These are phyloP conservation scores for Irpex sp. DNA, from an alignment of 1,284 basidiomycete genomes.

Conservation along the genomic window DNA sequence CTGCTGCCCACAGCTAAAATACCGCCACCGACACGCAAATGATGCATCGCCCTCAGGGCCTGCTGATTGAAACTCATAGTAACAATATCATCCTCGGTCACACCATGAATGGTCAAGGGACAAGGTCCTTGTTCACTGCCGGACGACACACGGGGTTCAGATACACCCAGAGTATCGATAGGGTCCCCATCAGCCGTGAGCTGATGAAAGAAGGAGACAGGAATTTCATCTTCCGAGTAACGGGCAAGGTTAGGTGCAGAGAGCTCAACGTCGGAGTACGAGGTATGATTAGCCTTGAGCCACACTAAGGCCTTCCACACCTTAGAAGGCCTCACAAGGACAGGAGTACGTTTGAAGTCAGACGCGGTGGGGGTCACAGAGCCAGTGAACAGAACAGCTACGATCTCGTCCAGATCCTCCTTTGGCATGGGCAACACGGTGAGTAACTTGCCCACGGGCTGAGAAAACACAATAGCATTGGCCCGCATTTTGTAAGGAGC, in stretches of 20 bases:
- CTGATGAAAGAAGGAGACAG: conserved; percentile 17
- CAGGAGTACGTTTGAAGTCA: conserved; percentile 28
- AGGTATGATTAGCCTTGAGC: conserved; percentile 32
- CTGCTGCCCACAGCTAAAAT: conserved; percentile 16
- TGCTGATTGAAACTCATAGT: not conserved
- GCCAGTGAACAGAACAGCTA: conserved; percentile 31
- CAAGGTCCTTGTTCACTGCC: conserved; percentile 26
- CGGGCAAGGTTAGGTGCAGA: conserved; percentile 24
- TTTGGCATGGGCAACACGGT: conserved; percentile 25
- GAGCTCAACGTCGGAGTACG: conserved; percentile 32
- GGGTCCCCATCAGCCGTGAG: conserved; percentile 5
- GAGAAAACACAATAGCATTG: conserved; percentile 30
- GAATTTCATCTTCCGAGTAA: conserved; percentile 26
- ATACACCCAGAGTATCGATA: conserved; percentile 18
- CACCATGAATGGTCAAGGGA: conserved; percentile 31
- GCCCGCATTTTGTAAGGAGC: conserved; percentile 30
- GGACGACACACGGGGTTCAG: conserved; percentile 16
- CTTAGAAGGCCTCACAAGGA: conserved; percentile 25
- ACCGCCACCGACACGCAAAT: conserved; percentile 14
- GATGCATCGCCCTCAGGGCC: conserved; percentile 13
- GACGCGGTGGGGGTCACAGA: conserved; percentile 23
- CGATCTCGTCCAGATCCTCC: conserved; percentile 28
- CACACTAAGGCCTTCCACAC: conserved; percentile 29
- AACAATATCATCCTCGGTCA: conserved; percentile 19
- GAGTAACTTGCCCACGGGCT: conserved; percentile 29